phyloP scores from a whole-genome alignment of 129 eudicot species.

The Chrysanthemum makinoi region DNA sequence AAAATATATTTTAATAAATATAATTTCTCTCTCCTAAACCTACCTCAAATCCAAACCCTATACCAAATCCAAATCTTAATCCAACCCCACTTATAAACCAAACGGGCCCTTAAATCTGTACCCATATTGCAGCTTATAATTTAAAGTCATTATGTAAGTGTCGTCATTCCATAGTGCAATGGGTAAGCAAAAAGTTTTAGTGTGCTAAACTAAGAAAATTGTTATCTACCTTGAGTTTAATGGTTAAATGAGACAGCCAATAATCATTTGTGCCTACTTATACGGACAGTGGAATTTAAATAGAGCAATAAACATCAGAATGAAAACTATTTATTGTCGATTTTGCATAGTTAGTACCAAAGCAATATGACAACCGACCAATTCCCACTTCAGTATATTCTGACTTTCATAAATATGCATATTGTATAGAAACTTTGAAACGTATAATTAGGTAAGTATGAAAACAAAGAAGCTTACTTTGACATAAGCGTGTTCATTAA shows the following conservation, averaged over 20 bases:
- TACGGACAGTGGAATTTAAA: neutral
- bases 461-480: conserved; percentile 33
- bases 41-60: no score
- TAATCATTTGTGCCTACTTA: neutral
- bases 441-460: neutral
- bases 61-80: no score
- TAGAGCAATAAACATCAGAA: neutral
- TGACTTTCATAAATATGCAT: neutral
- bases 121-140: no score
- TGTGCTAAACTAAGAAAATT: neutral
- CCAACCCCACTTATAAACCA: no score
- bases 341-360: no score
- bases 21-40: no score
- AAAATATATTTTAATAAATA: no score
- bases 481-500: conserved; percentile 46
- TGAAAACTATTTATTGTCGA: no score
- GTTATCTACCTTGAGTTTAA: neutral
- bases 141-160: neutral
- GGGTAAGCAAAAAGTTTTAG: neutral
- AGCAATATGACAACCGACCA: no score
- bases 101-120: no score
- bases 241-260: neutral
- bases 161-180: neutral
- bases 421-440: neutral
- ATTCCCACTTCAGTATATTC: no score